phyloP scores from a whole-genome alignment of 345 rosid species.

The Melaleuca alternifolia region DNA sequence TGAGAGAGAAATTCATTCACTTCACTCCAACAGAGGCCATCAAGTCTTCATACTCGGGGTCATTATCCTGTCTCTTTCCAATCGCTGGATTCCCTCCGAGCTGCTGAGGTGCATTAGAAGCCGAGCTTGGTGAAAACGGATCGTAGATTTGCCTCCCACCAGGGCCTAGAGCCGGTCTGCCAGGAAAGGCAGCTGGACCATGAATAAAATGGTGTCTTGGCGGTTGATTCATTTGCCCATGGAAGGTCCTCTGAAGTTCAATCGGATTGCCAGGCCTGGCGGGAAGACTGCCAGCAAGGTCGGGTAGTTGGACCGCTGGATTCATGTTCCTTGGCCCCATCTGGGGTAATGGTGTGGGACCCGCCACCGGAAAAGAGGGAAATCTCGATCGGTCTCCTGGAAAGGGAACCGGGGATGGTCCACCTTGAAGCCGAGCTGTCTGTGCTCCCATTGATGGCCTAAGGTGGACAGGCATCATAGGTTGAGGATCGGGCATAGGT shows the following conservation, averaged over 20 bases:
- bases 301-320: constrained; percentile 19
- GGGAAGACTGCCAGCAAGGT: constrained; percentile 35
- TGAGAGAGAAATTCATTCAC: not conserved
- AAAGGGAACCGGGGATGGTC: constrained; percentile 4
- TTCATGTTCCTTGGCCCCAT: constrained; percentile 37
- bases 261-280: constrained; percentile 34
- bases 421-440: constrained; percentile 8
- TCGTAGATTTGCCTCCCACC: constrained; percentile 64
- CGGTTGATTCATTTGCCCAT: constrained; percentile 9
- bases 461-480: constrained; percentile 27
- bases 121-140: constrained; percentile 76
- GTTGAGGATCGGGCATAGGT: constrained; percentile 23
- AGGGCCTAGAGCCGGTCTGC: constrained; percentile 10
- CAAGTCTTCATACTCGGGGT: constrained; percentile 60
- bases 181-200: constrained; percentile 2
- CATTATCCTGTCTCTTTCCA: constrained; percentile 34
- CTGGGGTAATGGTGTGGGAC: constrained; percentile 23
- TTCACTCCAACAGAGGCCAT: constrained; percentile 66
- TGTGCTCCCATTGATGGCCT: constrained; percentile 36
- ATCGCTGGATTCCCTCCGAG: constrained; percentile 15
- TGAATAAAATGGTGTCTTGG: constrained; percentile 22
- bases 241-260: constrained; percentile 29
- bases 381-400: constrained; percentile 23
- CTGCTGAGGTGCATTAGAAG: constrained; percentile 24
- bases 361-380: constrained; percentile 28